Conservation (phyloP, 495 filamentous ascomycete species). For the Pyrenula massariospora region DNA sequence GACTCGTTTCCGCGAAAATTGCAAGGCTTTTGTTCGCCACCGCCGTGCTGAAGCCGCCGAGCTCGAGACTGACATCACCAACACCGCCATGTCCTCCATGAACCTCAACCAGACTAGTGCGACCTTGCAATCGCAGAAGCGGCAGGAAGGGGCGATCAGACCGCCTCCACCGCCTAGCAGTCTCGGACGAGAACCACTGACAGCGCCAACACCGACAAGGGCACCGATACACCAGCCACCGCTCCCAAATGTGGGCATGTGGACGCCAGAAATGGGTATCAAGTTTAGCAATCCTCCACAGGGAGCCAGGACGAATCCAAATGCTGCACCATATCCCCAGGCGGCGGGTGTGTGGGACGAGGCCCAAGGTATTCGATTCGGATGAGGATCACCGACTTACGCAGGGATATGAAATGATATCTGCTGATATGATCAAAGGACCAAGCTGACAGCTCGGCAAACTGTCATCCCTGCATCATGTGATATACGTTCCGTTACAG, state of each 20-base stretch:
- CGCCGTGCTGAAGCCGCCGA: conserved; percentile 69
- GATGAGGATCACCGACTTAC: too few relatives aligned
- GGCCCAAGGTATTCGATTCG: neutral
- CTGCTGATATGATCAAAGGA: too few relatives aligned
- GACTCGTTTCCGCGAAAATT: conserved; percentile 63
- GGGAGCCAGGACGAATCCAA: neutral
- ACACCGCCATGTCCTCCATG: conserved; percentile 47
- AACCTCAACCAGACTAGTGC: conserved; percentile 36
- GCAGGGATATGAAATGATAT: too few relatives aligned
- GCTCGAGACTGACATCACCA: conserved; percentile 63
- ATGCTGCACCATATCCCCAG: neutral
- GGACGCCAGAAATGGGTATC: conserved; percentile 71
- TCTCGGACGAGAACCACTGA: conserved; percentile 17
- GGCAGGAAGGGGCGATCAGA: conserved; percentile 13
- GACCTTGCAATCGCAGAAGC: conserved; percentile 22
- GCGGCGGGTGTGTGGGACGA: neutral
- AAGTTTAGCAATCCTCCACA: conserved; percentile 38
- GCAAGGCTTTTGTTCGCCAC: conserved; percentile 65
- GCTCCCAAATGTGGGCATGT: conserved; percentile 45
- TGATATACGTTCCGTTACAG: too few relatives aligned
- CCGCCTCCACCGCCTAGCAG: conserved; percentile 10
- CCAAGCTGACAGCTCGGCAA: too few relatives aligned
- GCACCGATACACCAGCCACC: conserved; percentile 42
- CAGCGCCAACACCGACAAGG: conserved; percentile 42
- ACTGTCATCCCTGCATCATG: too few relatives aligned